phyloP scores from a whole-genome alignment of 2,329 filamentous ascomycete genomes.

The Thelonectria olida region DNA sequence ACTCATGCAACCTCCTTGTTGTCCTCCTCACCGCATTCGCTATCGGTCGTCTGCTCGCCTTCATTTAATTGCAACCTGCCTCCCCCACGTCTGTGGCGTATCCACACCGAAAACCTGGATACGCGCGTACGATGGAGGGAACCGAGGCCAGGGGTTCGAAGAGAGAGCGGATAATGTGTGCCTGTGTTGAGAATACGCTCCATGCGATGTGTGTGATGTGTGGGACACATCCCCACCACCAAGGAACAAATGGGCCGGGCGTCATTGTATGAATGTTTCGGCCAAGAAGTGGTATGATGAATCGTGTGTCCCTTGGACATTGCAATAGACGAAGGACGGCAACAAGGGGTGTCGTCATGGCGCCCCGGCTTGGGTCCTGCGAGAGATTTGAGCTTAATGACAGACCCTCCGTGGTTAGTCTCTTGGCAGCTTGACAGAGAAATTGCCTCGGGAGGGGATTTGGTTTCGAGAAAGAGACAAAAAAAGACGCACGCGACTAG shows the following conservation, averaged over 20 bases:
- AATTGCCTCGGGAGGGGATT: background rate
- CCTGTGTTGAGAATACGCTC: no score
- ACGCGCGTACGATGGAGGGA: background rate
- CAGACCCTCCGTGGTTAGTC: background rate
- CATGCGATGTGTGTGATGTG: no score
- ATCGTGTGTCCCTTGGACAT: background rate
- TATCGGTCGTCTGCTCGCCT: constrained; percentile 13
- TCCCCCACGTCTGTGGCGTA: background rate
- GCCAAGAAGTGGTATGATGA: background rate
- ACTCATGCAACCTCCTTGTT: constrained; percentile 29
- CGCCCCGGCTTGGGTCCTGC: background rate
- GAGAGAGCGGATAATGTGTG: background rate
- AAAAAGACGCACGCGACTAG: background rate
- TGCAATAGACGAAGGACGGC: background rate
- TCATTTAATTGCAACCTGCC: constrained; percentile 7
- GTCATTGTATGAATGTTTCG: no score
- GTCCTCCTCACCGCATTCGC: constrained; percentile 21
- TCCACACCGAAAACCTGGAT: background rate
- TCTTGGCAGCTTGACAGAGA: background rate
- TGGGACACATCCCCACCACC: no score
- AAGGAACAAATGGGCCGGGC: no score
- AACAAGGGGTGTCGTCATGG: no score
- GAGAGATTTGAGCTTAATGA: background rate
- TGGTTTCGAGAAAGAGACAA: background rate
- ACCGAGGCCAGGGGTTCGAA: background rate